phyloP scores from a whole-genome alignment of 1,284 basidiomycete species.

The Porogramme epimiltina region DNA sequence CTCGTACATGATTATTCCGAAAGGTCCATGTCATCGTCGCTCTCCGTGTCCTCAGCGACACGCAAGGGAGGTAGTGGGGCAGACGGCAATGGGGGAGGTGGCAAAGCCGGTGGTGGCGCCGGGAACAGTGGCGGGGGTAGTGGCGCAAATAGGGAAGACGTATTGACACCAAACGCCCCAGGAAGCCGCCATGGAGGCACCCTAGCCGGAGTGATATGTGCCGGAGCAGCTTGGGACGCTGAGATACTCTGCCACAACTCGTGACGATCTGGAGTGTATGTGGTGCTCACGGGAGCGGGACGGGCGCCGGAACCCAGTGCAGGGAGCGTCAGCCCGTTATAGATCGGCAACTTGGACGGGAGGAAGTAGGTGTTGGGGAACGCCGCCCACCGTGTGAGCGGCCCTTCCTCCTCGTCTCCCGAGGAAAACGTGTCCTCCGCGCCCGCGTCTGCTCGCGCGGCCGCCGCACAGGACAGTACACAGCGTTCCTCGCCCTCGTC shows the following conservation, averaged over 20 bases:
- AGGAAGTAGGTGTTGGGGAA: constrained; percentile 66
- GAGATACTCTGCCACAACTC: constrained; percentile 42
- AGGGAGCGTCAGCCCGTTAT: constrained; percentile 45
- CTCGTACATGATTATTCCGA: constrained; percentile 34
- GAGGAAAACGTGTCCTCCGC: constrained; percentile 8
- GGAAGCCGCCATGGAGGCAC: constrained; percentile 30
- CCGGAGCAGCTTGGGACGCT: constrained; percentile 22
- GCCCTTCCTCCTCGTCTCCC: constrained; percentile 1
- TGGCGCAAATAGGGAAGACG: constrained; percentile 1
- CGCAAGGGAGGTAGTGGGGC: constrained; percentile 23
- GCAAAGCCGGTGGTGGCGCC: constrained; percentile 21
- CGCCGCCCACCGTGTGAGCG: constrained; percentile 55
- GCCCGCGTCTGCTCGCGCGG: constrained; percentile 14
- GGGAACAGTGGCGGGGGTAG: neutral
- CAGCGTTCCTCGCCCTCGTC: constrained; percentile 40
- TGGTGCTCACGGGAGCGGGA: constrained; percentile 28
- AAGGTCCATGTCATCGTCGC: constrained; percentile 35
- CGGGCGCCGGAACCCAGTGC: neutral
- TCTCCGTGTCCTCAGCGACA: constrained; percentile 4
- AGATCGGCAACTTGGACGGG: constrained; percentile 54
- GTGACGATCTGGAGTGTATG: constrained; percentile 41
- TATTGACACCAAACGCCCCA: constrained; percentile 25
- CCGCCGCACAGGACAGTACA: constrained; percentile 17
- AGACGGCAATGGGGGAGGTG: constrained; percentile 20
- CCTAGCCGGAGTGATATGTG: constrained; percentile 3